Conservation (phyloP, 352 stramenopile genomes). For the Phytophthora tentaculata region DNA sequence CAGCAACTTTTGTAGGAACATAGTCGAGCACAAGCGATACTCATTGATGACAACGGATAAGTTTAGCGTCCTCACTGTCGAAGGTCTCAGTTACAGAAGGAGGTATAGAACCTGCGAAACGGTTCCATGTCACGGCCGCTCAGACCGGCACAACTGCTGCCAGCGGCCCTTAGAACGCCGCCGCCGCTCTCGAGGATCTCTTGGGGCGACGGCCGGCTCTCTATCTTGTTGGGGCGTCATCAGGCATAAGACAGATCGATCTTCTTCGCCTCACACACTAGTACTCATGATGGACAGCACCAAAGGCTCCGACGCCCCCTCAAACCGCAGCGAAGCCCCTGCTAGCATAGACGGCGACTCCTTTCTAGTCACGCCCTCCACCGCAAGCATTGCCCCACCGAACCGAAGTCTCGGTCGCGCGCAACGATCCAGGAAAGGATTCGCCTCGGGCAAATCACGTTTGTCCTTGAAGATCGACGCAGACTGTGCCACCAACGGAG, state of each 20-base stretch:
- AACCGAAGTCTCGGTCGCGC: conserved; percentile 23
- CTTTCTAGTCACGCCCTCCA: conserved; percentile 15
- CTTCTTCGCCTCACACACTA: conserved; percentile 11
- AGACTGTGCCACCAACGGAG: conserved; percentile 22
- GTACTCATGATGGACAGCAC: conserved; percentile 31
- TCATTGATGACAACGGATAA: conserved; percentile 39
- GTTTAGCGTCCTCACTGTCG: conserved; percentile 28
- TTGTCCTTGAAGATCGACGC: conserved; percentile 43
- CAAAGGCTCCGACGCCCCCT: conserved; percentile 6
- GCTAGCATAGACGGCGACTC: background rate
- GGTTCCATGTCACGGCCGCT: conserved; percentile 25
- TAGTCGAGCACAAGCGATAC: conserved; percentile 21
- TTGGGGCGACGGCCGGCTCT: conserved; percentile 16
- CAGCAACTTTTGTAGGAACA: conserved; percentile 61
- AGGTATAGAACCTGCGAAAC: conserved; percentile 23
- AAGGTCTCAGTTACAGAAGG: conserved; percentile 27
- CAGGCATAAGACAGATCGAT: conserved; percentile 21
- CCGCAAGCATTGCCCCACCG: conserved; percentile 10
- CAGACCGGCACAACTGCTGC: conserved; percentile 36
- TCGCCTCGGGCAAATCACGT: conserved; percentile 27
- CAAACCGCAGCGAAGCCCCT: background rate
- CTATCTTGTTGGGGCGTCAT: conserved; percentile 6
- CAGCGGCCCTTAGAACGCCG: conserved; percentile 20
- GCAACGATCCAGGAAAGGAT: conserved; percentile 30
- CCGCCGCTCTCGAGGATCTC: conserved; percentile 35